These are phyloP conservation scores for Articulospora tetracladia DNA, from an alignment of 495 filamentous ascomycete species.

Conservation along the genomic window DNA sequence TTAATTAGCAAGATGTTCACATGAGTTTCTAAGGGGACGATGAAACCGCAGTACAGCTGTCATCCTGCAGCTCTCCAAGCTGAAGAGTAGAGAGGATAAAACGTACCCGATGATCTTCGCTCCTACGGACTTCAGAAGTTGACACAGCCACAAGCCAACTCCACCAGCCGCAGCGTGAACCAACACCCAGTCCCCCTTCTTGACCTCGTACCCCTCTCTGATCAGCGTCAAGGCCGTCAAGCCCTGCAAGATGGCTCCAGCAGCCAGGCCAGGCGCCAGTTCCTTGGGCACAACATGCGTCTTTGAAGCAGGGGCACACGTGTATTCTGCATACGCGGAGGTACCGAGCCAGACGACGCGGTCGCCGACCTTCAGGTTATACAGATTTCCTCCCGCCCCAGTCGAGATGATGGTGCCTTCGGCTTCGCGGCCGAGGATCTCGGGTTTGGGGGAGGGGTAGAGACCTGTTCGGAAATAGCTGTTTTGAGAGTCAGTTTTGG, in stretches of 20 bases:
- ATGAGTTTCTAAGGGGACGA: too few relatives aligned
- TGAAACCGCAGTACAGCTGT: background rate
- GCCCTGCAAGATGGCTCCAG: conserved; percentile 73
- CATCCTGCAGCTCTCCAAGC: too few relatives aligned
- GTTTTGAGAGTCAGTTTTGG: conserved; percentile 22
- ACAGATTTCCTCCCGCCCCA: conserved; percentile 30
- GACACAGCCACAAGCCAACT: conserved; percentile 73
- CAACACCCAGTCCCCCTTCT: conserved; percentile 77
- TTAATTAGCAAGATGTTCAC: too few relatives aligned
- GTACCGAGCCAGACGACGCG: conserved; percentile 63
- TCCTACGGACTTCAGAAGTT: conserved; percentile 68
- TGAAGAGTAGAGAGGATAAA: background rate
- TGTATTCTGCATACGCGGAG: conserved; percentile 75
- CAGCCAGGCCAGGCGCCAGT: conserved; percentile 57
- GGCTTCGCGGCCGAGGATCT: conserved; percentile 81
- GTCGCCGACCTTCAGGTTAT: conserved; percentile 57
- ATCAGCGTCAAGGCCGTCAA: conserved; percentile 82
- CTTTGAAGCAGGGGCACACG: conserved; percentile 51
- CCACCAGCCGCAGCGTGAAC: conserved; percentile 92
- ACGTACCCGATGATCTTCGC: conserved; percentile 64
- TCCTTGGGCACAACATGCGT: conserved; percentile 61
- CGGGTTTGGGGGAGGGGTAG: conserved; percentile 72
- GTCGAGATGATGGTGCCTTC: conserved; percentile 49
- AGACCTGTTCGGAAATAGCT: conserved; percentile 91
- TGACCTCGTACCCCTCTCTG: conserved; percentile 70